Percentiles rank a stretch among this genome's conserved stretches.
phyloP scores from a whole-genome alignment of 305 asterid species.

The Vinca major region DNA sequence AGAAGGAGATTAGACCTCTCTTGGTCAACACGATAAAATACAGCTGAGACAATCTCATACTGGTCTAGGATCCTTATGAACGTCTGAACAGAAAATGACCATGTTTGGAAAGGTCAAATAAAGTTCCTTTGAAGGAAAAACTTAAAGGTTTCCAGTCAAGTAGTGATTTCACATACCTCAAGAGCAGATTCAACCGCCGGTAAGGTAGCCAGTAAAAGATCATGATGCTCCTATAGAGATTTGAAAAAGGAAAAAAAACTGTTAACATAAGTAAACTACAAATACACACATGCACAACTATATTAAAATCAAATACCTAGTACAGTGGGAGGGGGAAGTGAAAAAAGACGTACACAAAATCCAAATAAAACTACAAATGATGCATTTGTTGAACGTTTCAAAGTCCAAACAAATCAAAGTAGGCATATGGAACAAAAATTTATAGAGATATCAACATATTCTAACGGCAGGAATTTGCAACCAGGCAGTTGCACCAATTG shows the following conservation, averaged over 20 bases:
- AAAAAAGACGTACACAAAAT: background rate
- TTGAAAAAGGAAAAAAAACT: slow-evolving; percentile 14
- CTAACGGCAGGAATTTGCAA: background rate
- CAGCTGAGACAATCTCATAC: slow-evolving; percentile 71
- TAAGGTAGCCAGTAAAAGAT: slow-evolving; percentile 70
- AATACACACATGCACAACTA: background rate
- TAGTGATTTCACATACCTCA: slow-evolving; percentile 58
- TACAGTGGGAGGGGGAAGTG: background rate
- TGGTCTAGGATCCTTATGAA: slow-evolving; percentile 61
- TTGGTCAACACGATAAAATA: slow-evolving; percentile 69
- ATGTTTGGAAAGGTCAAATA: slow-evolving; percentile 17
- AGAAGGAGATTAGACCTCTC: slow-evolving; percentile 71
- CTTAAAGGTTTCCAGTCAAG: slow-evolving; percentile 18
- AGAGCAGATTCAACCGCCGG: slow-evolving; percentile 80
- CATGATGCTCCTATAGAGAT: slow-evolving; percentile 85
- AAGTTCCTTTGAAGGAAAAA: slow-evolving; percentile 17
- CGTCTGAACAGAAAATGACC: slow-evolving; percentile 42
- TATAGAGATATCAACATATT: background rate
- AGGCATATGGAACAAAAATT: background rate
- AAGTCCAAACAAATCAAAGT: background rate
- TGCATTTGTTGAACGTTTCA: background rate
- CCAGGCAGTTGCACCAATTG: background rate
- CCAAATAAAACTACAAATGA: background rate
- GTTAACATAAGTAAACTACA: slow-evolving; percentile 6
- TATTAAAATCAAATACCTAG: background rate